Percentiles rank a stretch among this genome's conserved stretches.
phyloP scores from a whole-genome alignment of 129 eudicot species.

The Ambrosia artemisiifolia region DNA sequence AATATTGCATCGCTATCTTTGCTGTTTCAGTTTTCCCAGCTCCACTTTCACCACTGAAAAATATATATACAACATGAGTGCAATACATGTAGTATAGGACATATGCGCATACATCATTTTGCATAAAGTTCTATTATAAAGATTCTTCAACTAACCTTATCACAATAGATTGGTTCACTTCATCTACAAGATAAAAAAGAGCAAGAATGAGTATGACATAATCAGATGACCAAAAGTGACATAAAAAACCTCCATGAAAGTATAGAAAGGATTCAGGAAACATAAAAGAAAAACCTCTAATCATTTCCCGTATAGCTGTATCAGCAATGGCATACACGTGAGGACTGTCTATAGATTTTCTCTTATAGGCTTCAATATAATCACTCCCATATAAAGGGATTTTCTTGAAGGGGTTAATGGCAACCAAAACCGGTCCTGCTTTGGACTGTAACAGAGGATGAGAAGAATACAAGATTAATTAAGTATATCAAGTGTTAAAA shows the following conservation, averaged over 20 bases:
- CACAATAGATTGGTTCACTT: constrained; percentile 93
- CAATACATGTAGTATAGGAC: neutral
- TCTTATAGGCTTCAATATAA: constrained; percentile 65
- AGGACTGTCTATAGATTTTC: constrained; percentile 70
- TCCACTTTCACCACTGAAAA: constrained; percentile 93
- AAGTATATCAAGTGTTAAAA: constrained; percentile 13
- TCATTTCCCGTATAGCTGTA: constrained; percentile 90
- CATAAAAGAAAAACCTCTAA: constrained; percentile 49
- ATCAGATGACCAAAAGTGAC: constrained; percentile 9
- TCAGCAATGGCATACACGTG: constrained; percentile 97
- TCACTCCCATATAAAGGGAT: constrained; percentile 80
- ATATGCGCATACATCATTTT: neutral
- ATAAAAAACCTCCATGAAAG: neutral
- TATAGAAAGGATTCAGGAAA: neutral
- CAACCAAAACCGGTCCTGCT: constrained; percentile 97
- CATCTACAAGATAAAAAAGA: constrained; percentile 54
- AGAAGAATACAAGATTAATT: neutral
- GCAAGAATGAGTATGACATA: constrained; percentile 8
- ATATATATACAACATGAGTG: constrained; percentile 1
- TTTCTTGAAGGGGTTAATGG: constrained; percentile 85
- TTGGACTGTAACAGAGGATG: constrained; percentile 53
- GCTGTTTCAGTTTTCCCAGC: constrained; percentile 99
- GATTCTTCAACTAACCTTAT: constrained; percentile 69
- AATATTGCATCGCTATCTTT: constrained; percentile 97
- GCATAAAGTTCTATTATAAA: neutral